Base-by-base conservation (phyloP, 176 grass and related monocot species). In the Triticum dicoccoides region DNA sequence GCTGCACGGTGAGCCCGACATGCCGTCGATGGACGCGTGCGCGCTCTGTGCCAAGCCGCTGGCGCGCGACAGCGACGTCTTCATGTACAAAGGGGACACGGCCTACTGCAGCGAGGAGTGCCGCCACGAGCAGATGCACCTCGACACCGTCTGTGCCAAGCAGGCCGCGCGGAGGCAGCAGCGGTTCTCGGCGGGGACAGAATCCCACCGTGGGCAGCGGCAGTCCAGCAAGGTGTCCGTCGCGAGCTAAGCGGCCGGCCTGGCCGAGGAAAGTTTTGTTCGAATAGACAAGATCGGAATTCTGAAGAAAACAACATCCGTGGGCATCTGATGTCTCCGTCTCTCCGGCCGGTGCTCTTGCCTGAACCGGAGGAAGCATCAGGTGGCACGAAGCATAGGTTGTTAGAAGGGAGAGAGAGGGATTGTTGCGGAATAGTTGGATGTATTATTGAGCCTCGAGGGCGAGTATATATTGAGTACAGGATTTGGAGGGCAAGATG, bases 31-130 rank as follows among this genome's bases (percentile, higher is more conserved):
- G 4, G 88, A 95, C 61, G 91, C 93, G 3, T 94, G 90, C 42
- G 83, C 90, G 88, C 89, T 95, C 34, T 95, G 89, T 82, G 25
- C 33, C 76, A 95, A 86, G 69, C 65, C 45, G 13, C 82, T 95
- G n/a, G 49, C 61, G 1, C 77, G 89, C 7, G 68, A 95, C 86
- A 58, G 70, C 83, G 87, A 89, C 79, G 87, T 95, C 80, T 95
- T 95, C 88, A 92, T 94, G 92, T 94, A 94, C 94, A 86, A 64
- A 70, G 94, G 94, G 1, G 91, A 91, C 77, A 93, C 89, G 2
- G 91, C 91, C 14, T 93, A 88, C 89, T 96, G 94, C 80, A 96
- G 89, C 85, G 85, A 93, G 84, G 87, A 93, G 8, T 96, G 94
- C 65, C 84, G 92, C 8, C 8, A 87, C 66, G 84, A 94, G 69